Evolutionary conservation across 1,284 basidiomycete genomes (phyloP), one percentile per base, ranked within the genome.

Genomic region (Ustilago sp.): DNA sequence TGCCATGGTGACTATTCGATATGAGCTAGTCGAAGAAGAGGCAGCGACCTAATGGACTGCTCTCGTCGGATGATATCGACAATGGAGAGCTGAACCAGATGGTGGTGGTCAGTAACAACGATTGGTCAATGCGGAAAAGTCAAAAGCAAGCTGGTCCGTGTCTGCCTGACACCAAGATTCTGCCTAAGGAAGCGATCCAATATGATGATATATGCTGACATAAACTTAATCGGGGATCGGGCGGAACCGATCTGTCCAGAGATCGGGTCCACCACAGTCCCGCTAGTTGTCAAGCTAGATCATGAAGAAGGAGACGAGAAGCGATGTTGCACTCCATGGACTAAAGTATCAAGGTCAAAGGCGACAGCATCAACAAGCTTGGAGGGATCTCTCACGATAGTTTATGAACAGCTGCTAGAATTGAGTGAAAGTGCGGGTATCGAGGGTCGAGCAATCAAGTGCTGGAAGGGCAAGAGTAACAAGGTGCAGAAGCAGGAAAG

Each of bases 1-100:
- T 36, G 66, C 59, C 66, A 74, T 74, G 47, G 13, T 68, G 53
- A 31, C 48, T 31, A 45, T 35, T 48, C 43, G 17, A 34, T 34
- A 5, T 19, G 47, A 54, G 17, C 17, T 8, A 19, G 59, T 17
- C 36, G 36, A 32, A 7, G 34, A 17, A n/a, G n/a, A 53, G 34
- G 28, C 6, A 38, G n/a, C 9, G 36, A 23, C 31, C 19, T 28
- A 28, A 28, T 28, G 35, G 28, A 50, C 38, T 51, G 59, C 31
- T 55, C 53, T 55, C 15, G 31, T 41, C 38, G 53, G 41, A n/a
- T 23, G 19, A 32, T 32, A 8, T 12, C 31, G 48, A 50, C 31
- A 28, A 17, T 50, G 28, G 36, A 19, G 38, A 57, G 17, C 43
- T 45, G 7, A 19, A 11, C 43, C n/a, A 45, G 43, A 19, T 45